Conservation (phyloP, 1,139 yeast species). For the Geotrichum macrosporum region DNA sequence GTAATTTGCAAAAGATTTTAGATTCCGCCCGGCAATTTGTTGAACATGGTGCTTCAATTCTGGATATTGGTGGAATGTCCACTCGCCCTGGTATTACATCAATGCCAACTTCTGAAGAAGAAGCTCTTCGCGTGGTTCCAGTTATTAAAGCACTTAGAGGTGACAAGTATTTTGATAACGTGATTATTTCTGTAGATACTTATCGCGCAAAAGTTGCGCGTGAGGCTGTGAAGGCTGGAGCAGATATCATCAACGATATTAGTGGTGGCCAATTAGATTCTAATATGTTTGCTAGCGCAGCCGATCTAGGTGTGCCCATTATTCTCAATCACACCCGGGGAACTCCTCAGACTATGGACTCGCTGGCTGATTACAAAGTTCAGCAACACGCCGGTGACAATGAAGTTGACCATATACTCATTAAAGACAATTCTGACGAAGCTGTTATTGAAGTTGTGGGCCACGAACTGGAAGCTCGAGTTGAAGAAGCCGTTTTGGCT, state of each 20-base stretch:
- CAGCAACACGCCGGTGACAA: slow-evolving; percentile 36
- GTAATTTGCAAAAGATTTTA: slow-evolving; percentile 40
- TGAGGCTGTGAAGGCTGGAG: slow-evolving; percentile 67
- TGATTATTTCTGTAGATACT: slow-evolving; percentile 76
- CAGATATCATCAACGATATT: slow-evolving; percentile 87
- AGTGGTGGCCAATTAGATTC: slow-evolving; percentile 75
- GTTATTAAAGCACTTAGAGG: slow-evolving; percentile 58
- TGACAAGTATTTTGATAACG: slow-evolving; percentile 25
- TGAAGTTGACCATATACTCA: slow-evolving; percentile 39
- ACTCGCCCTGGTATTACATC: slow-evolving; percentile 71
- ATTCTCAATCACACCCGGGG: slow-evolving; percentile 85
- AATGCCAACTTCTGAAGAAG: slow-evolving; percentile 57
- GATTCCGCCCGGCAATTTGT: slow-evolving; percentile 45
- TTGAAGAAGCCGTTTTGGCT: slow-evolving; percentile 51
- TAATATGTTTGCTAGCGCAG: slow-evolving; percentile 61
- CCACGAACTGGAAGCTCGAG: slow-evolving; percentile 57
- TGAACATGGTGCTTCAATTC: slow-evolving; percentile 56
- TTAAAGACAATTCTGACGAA: slow-evolving; percentile 37
- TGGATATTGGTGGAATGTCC: slow-evolving; percentile 92
- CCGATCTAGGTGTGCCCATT: slow-evolving; percentile 64
- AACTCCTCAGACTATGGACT: slow-evolving; percentile 66
- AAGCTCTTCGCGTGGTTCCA: slow-evolving; percentile 62
- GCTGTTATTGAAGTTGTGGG: slow-evolving; percentile 49
- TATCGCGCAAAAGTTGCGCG: slow-evolving; percentile 73
- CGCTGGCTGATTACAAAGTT: slow-evolving; percentile 50